Evolutionary conservation across 139 green algal species (phyloP), one percentile per base, ranked within the genome.

Genomic region (Raphidocelis subcapitata): DNA sequence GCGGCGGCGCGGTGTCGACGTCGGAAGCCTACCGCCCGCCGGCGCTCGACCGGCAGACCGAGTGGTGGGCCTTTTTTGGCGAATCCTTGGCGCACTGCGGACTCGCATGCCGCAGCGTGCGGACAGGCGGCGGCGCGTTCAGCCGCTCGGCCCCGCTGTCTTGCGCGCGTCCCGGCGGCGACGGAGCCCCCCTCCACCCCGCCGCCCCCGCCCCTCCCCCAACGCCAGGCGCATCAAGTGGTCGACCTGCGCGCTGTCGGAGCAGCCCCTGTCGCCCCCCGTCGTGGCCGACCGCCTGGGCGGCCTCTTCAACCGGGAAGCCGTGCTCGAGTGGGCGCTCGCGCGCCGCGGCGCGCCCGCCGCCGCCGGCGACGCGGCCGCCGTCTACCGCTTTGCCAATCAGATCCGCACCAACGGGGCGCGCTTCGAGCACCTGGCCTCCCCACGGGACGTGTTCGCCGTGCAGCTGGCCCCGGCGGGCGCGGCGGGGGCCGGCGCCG

Each of bases 281-380:
- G 32, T 87, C 1, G 81, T 86, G 2, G 72, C 76, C 5, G 82
- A 87, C 69, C 71, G 66, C 21, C 69, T 91, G 36, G 85, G 85
- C 1, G 65, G 69, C 18, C 78, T 89, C 28, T 83, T 81, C 65
- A 88, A 84, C 69, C 82, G 79, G 77, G 63, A 67, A 23, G 79
- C 85, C 10, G 74, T 90, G 20, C 75, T 88, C 41, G 79, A 81
- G 62, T 80, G 79, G 41, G 75, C 86, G 52, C 80, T 88, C 20
- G 55, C 69, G 57, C 65, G 60, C 1, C 57, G 60, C 49, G 71
- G 61, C 35, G 76, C 66, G 23, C 23, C 26, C 0, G 81, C 79
- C 59, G 47, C 32, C 32, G 68, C 61, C 46, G 69, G 72, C 23
- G 75, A 85, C 41, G 67, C 63, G 60, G 52, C 49, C 1, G 67